Conservation (phyloP, 148 eudicot species). For the Oxyria digyna region DNA sequence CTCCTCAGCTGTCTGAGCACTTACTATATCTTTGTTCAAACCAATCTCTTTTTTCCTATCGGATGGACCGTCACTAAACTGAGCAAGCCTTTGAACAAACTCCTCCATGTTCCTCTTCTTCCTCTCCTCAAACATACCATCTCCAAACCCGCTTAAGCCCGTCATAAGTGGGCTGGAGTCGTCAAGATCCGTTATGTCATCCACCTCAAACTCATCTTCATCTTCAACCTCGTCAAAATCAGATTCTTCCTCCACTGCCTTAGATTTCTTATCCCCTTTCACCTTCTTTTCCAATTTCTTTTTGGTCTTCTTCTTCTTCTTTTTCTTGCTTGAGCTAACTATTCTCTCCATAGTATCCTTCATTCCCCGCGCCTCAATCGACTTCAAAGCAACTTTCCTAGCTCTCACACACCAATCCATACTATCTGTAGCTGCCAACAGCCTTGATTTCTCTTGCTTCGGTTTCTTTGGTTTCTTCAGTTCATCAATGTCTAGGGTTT, state of each 20-base stretch:
- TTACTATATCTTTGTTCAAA: conserved; percentile 57
- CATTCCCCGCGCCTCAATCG: conserved; percentile 82
- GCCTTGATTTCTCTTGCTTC: conserved; percentile 33
- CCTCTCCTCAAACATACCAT: conserved; percentile 72
- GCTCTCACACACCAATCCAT: conserved; percentile 98
- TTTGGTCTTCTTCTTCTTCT: conserved; percentile 29
- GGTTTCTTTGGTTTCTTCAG: conserved; percentile 26
- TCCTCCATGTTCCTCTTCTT: conserved; percentile 54
- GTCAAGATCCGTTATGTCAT: conserved; percentile 12
- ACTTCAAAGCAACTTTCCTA: conserved; percentile 68
- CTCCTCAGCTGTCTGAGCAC: conserved; percentile 75
- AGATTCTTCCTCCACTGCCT: conserved; percentile 13
- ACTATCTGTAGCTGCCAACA: conserved; percentile 32
- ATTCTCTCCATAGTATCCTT: conserved; percentile 34
- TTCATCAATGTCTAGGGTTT: conserved; percentile 14
- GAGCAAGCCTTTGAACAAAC: conserved; percentile 70
- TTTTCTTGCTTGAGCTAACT: conserved; percentile 28
- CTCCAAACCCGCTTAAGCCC: conserved; percentile 54
- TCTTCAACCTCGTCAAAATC: conserved; percentile 17
- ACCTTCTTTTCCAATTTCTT: conserved; percentile 15
- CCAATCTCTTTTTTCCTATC: conserved; percentile 70
- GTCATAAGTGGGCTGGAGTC: conserved; percentile 20
- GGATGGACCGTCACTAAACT: conserved; percentile 69
- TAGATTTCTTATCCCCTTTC: conserved; percentile 18
- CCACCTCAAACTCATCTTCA: conserved; percentile 33